Evolutionary conservation across 768 basidiomycete species (phyloP), one percentile per base, ranked within the genome.

Genomic region (Pleurotus eryngii): DNA sequence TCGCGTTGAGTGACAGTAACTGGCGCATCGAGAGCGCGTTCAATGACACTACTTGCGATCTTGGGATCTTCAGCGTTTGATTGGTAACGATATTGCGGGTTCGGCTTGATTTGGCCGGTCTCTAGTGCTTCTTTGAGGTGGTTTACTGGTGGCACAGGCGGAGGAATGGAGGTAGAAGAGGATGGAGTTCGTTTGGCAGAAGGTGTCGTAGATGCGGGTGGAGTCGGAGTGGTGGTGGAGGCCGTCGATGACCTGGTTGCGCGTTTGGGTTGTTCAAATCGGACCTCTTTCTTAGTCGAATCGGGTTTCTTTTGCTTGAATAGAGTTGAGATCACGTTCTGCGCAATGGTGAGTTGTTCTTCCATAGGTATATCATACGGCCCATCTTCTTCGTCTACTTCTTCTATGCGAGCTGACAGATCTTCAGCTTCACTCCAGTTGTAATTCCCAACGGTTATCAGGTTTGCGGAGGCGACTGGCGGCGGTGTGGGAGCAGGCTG

Each of bases 1-100:
- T 68, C 63, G 2, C 55, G 46, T 6, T 46, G 54, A 2, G 65
- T 59, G 2, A 68, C 30, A 0, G 58, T 58, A 7, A 67, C 57
- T 3, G 61, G 22, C 2, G 24, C 48, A 11, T 64, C 60, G 3
- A 67, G 46, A 1, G 56, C 48, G 0, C 47, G 38, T 14, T 63
- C 42, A 3, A 60, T 48, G 1, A 64, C 53, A 5, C 27, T 39
- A 3, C 47, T 47, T 17, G 59, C 26, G 1, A 60, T 7, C 14
- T 38, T 46, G 1, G 59, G 18, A 18, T 62, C 55, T 53, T 68
- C 65, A 3, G 61, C 55, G 4, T 60, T 49, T 5, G 60, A 55
- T 3, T 45, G 45, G 26, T 58, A 63, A 11, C 59, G 55, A 43
- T 39, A 62, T 30, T 65, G 63, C 1, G 61, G 59, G 24, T n/a